Evolutionary conservation across 2,329 filamentous ascomycete species (phyloP).

Genomic region (Verticillium klebahnii): DNA sequence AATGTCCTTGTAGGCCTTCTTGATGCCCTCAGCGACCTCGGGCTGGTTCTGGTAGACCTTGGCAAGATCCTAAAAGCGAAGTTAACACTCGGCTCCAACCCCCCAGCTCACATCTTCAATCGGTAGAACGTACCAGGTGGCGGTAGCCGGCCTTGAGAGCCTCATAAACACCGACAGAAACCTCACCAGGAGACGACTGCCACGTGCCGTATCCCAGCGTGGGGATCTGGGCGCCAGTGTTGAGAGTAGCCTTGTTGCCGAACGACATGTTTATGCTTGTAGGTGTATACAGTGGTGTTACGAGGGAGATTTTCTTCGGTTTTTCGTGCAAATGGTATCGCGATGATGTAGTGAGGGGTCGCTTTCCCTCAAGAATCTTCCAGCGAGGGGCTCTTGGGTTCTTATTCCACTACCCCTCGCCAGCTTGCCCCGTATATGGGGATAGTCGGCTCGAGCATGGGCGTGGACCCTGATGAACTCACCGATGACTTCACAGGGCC

Average conservation of each 20-base stretch:
- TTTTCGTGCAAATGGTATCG: neutral
- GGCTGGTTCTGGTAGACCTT: slow-evolving; percentile 60
- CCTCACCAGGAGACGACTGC: slow-evolving; percentile 62
- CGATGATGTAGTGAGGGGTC: neutral
- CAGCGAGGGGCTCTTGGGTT: neutral
- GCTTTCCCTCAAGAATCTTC: neutral
- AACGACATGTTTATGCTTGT: slow-evolving; percentile 43
- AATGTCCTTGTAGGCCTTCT: slow-evolving; percentile 38
- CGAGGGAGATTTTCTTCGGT: neutral
- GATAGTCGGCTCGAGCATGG: neutral
- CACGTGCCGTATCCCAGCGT: slow-evolving; percentile 59
- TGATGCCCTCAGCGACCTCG: slow-evolving; percentile 53
- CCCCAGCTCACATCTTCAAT: neutral
- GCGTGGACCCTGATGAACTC: neutral
- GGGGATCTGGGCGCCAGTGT: slow-evolving; percentile 62
- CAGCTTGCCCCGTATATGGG: neutral
- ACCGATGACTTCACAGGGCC: neutral
- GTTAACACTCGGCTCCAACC: neutral
- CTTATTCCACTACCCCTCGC: neutral
- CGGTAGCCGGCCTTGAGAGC: slow-evolving; percentile 61
- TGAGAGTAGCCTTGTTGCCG: slow-evolving; percentile 52
- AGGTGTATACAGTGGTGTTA: neutral
- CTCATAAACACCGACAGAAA: slow-evolving; percentile 58
- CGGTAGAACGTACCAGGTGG: slow-evolving; percentile 38
- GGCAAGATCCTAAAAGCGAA: slow-evolving; percentile 27